Evolutionary conservation across 495 filamentous ascomycete species (phyloP).

Genomic region (Immersiella caudata): DNA sequence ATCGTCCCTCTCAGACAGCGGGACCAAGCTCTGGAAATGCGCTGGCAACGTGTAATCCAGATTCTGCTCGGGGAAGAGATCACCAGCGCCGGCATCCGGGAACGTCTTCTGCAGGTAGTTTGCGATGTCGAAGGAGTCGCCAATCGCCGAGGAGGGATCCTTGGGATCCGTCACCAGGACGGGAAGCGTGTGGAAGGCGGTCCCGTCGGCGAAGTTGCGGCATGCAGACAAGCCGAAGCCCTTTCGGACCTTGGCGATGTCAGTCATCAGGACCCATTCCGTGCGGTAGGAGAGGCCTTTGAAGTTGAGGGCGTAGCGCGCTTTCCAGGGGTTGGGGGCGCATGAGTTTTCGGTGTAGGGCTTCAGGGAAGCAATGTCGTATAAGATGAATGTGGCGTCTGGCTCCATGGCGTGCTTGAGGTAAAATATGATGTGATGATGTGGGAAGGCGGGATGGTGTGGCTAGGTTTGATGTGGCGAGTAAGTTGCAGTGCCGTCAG

Average conservation of each 20-base stretch:
- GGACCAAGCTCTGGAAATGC: conserved; percentile 24
- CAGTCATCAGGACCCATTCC: conserved; percentile 51
- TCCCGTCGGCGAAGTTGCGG: conserved; percentile 60
- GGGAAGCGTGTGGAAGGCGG: conserved; percentile 62
- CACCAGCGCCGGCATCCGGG: conserved; percentile 38
- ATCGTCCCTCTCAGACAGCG: conserved; percentile 35
- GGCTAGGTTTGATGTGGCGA: neutral
- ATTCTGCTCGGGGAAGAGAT: conserved; percentile 46
- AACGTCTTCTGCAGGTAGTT: conserved; percentile 57
- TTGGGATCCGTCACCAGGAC: conserved; percentile 50
- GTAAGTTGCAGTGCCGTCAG: neutral
- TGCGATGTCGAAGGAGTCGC: conserved; percentile 67
- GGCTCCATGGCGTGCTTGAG: neutral
- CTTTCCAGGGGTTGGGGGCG: conserved; percentile 64
- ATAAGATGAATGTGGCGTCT: conserved; percentile 45
- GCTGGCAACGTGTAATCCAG: conserved; percentile 34
- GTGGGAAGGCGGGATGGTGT: neutral
- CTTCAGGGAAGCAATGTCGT: conserved; percentile 57
- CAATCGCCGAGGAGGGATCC: conserved; percentile 44
- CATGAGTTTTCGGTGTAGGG: conserved; percentile 39
- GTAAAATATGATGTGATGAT: neutral
- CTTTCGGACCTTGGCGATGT: conserved; percentile 51
- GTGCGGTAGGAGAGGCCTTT: conserved; percentile 57
- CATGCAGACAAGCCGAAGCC: conserved; percentile 47
- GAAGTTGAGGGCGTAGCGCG: conserved; percentile 63